These are phyloP conservation scores for Kickxella alabastrina DNA, from an alignment of 192 early-diverging fungal species.

Conservation along the genomic window DNA sequence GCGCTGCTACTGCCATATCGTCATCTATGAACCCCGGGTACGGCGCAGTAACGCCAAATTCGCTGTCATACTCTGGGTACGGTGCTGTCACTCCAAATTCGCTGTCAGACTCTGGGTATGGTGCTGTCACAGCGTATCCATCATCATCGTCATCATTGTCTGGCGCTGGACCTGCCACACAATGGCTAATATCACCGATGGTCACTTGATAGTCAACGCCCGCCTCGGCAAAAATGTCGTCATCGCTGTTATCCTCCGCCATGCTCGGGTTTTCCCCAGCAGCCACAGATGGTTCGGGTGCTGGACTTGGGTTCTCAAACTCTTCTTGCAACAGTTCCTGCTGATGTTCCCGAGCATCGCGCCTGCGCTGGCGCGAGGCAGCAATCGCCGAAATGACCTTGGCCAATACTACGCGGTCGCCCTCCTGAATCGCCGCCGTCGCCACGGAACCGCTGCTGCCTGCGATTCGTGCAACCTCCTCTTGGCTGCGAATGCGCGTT, in stretches of 20 bases:
- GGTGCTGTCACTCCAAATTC: constrained; percentile 8
- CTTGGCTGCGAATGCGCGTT: constrained; percentile 67
- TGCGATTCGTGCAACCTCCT: constrained; percentile 52
- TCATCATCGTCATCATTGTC: background rate
- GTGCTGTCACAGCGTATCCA: background rate
- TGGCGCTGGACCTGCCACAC: background rate
- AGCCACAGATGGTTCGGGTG: background rate
- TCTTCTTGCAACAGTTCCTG: too few species aligned
- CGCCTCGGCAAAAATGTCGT: constrained; percentile 85
- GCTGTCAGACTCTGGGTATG: background rate
- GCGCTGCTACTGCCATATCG: too few species aligned
- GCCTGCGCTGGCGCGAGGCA: constrained; percentile 19
- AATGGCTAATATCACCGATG: background rate
- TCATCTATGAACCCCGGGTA: too few species aligned
- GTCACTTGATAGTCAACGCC: constrained; percentile 69
- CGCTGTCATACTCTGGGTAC: constrained; percentile 8
- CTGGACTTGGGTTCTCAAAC: too few species aligned
- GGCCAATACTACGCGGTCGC: constrained; percentile 17
- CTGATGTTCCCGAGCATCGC: too few species aligned
- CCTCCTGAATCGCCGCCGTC: background rate
- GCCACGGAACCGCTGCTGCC: background rate
- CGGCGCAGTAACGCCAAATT: constrained; percentile 3
- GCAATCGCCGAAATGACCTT: constrained; percentile 47
- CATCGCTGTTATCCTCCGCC: constrained; percentile 26
- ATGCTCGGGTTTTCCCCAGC: background rate